phyloP scores from a whole-genome alignment of 345 rosid species.

The Lenwebbia sp. region DNA sequence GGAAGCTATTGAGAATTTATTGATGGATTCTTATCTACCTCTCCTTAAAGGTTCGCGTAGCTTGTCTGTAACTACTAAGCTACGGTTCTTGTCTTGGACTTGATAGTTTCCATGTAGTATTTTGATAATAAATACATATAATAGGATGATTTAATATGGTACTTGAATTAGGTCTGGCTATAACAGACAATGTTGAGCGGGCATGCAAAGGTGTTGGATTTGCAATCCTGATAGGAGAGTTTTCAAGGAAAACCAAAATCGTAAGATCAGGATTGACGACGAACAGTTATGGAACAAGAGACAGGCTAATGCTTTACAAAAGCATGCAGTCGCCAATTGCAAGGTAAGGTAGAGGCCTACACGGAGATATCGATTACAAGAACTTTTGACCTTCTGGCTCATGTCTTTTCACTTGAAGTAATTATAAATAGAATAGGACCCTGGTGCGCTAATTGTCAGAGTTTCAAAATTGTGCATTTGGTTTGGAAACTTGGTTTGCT shows the following conservation, averaged over 20 bases:
- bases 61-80: neutral
- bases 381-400: too few relatives aligned
- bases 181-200: conserved; percentile 83
- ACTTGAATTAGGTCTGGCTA: conserved; percentile 62
- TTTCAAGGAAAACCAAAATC: conserved; percentile 95
- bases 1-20: conserved; percentile 2
- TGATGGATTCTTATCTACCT: too few relatives aligned
- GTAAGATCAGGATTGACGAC: conserved; percentile 94
- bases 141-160: neutral
- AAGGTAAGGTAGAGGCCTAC: conserved; percentile 20
- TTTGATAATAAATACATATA: neutral
- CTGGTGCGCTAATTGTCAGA: too few relatives aligned
- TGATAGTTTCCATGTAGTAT: neutral
- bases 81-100: neutral
- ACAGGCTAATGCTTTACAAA: conserved; percentile 87
- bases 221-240: conserved; percentile 96
- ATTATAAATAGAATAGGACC: too few relatives aligned
- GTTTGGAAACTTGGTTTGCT: too few relatives aligned
- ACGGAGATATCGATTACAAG: too few relatives aligned
- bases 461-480: too few relatives aligned
- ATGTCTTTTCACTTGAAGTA: too few relatives aligned
- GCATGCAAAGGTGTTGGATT: conserved; percentile 87
- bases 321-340: conserved; percentile 87
- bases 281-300: conserved; percentile 77
- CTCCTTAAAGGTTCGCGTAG: conserved; percentile 54